These are phyloP conservation scores for Botrytis galanthina DNA, from an alignment of 2,329 filamentous ascomycete genomes.

Conservation along the genomic window DNA sequence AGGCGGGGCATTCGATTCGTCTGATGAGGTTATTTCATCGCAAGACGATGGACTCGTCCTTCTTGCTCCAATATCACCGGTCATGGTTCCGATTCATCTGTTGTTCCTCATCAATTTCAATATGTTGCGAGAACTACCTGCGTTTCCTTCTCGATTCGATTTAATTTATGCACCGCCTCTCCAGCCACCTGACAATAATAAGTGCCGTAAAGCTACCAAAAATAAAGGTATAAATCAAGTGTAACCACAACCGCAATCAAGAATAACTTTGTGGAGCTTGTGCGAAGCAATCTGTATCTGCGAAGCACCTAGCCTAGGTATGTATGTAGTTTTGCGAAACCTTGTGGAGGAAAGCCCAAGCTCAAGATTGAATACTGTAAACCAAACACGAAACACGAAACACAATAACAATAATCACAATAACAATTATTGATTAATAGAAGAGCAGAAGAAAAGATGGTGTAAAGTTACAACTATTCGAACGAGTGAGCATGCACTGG, in stretches of 20 bases:
- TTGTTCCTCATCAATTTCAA: background rate
- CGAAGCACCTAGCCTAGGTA: background rate
- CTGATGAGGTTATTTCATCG: slow-evolving; percentile 3
- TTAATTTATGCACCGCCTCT: background rate
- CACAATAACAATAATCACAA: too few relatives aligned
- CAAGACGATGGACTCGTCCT: slow-evolving; percentile 18
- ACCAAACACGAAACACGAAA: background rate
- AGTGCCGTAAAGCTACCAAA: background rate
- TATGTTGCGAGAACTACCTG: background rate
- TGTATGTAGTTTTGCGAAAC: background rate
- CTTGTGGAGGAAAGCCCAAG: background rate
- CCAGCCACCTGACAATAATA: background rate
- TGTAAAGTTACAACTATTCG: background rate
- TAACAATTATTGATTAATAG: background rate
- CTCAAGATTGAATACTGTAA: background rate
- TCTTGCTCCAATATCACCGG: slow-evolving; percentile 23
- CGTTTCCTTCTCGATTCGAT: background rate
- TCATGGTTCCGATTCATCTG: slow-evolving; percentile 2
- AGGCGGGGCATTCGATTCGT: slow-evolving; percentile 24
- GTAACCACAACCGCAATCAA: background rate
- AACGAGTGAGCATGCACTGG: background rate
- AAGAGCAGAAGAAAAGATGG: background rate
- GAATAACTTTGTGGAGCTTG: background rate
- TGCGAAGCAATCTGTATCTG: background rate
- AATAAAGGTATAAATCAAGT: background rate